A percentile compares a stretch with the other conserved stretches of the same genome.
These are phyloP conservation scores for Anthostomella pinea DNA, from an alignment of 2,329 filamentous ascomycete genomes.

Conservation along the genomic window DNA sequence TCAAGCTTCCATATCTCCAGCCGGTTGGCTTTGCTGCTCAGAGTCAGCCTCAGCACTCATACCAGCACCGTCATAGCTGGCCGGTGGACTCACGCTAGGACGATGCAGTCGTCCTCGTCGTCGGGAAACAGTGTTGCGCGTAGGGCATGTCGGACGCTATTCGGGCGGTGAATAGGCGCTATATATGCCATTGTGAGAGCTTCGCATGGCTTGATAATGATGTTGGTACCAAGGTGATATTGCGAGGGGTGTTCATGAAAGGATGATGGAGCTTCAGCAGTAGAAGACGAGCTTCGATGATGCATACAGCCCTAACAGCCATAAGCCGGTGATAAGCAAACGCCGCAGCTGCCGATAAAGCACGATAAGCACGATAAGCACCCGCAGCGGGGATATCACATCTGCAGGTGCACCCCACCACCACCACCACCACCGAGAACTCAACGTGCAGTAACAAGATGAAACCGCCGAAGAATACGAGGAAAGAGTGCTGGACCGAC, in stretches of 20 bases:
- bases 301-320: too few species aligned
- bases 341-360: slow-evolving; percentile 21
- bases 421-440: not conserved
- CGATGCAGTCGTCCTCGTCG: slow-evolving; percentile 75
- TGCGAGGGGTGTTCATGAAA: not conserved
- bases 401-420: not conserved
- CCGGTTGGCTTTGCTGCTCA: slow-evolving; percentile 72
- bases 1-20: slow-evolving; percentile 77
- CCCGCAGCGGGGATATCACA: too few species aligned
- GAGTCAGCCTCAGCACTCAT: slow-evolving; percentile 32
- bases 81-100: slow-evolving; percentile 76
- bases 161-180: slow-evolving; percentile 87
- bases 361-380: slow-evolving; percentile 9
- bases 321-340: slow-evolving; percentile 25
- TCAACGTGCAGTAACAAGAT: not conserved
- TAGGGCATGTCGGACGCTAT: slow-evolving; percentile 85
- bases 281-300: slow-evolving; percentile 15
- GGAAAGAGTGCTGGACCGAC: slow-evolving; percentile 34
- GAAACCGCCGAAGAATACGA: slow-evolving; percentile 19
- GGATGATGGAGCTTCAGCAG: slow-evolving; percentile 5
- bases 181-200: slow-evolving; percentile 78
- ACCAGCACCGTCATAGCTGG: too few species aligned
- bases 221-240: not conserved
- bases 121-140: slow-evolving; percentile 72
- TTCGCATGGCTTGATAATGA: slow-evolving; percentile 23